Conservation (phyloP, 768 basidiomycete genomes). For the Naganishia vaughanmartiniae region DNA sequence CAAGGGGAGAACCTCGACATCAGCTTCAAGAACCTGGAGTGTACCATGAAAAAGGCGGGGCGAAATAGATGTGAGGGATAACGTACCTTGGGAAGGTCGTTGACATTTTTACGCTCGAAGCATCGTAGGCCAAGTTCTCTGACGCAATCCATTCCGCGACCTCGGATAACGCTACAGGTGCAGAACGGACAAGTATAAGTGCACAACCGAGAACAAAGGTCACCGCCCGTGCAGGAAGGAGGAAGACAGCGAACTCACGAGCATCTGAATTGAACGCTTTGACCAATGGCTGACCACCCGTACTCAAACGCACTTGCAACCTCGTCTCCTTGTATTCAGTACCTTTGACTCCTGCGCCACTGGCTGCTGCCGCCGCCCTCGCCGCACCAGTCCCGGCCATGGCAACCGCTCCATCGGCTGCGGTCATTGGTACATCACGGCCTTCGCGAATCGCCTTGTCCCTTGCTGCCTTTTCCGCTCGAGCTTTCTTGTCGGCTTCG, state of each 20-base stretch:
- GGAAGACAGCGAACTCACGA: conserved; percentile 36
- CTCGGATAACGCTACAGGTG: conserved; percentile 65
- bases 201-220: neutral
- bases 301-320: conserved; percentile 77
- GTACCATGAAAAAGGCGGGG: conserved; percentile 3
- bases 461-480: conserved; percentile 79
- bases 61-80: neutral
- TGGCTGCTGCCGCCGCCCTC: conserved; percentile 52
- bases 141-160: conserved; percentile 84
- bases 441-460: conserved; percentile 93
- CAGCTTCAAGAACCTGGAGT: neutral
- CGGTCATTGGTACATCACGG: conserved; percentile 53
- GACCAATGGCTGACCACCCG: conserved; percentile 75
- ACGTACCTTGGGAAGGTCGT: conserved; percentile 80
- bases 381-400: conserved; percentile 34
- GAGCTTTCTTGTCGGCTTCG: conserved; percentile 83
- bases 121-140: conserved; percentile 67
- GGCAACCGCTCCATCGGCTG: conserved; percentile 52
- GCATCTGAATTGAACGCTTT: conserved; percentile 49
- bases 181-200: neutral
- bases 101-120: conserved; percentile 73
- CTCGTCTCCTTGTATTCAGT: conserved; percentile 83
- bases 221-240: too few species aligned
- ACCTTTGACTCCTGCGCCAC: conserved; percentile 55
- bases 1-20: neutral